Evolutionary conservation across 2,329 filamentous ascomycete genomes (phyloP).

Genomic region (Pseudogymnoascus verrucosus): DNA sequence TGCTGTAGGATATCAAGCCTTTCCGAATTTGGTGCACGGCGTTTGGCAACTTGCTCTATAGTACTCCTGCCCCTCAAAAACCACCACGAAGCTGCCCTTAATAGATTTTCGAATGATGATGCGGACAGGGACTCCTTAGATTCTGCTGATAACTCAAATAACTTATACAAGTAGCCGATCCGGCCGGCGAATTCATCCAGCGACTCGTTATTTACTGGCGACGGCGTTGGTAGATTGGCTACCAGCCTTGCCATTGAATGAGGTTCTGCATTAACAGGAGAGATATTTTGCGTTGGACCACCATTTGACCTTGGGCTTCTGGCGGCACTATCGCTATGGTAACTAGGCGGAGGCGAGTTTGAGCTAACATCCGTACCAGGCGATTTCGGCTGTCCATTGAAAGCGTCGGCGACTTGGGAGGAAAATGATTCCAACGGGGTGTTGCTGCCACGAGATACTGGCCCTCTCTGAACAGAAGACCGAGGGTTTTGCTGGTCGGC

Average conservation of each 20-base stretch:
- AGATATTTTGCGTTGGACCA: neutral
- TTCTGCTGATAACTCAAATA: constrained; percentile 74
- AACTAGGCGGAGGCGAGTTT: neutral
- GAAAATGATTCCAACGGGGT: neutral
- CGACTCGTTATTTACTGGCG: constrained; percentile 52
- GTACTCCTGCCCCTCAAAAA: constrained; percentile 73
- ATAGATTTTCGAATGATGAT: constrained; percentile 58
- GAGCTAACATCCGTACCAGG: neutral
- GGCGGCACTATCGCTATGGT: neutral
- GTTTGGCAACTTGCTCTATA: constrained; percentile 64
- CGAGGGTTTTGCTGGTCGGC: constrained; percentile 14
- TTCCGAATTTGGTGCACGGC: constrained; percentile 46
- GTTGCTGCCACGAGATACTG: neutral
- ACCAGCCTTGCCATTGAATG: neutral
- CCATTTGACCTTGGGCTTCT: neutral
- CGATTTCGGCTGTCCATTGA: neutral
- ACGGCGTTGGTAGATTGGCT: neutral
- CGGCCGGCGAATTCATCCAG: constrained; percentile 62
- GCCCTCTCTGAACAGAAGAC: constrained; percentile 21
- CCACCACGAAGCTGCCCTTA: constrained; percentile 78
- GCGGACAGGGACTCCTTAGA: constrained; percentile 57
- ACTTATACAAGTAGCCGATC: constrained; percentile 63
- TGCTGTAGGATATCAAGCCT: constrained; percentile 50
- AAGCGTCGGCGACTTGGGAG: neutral
- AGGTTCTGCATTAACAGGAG: constrained; percentile 10